Conservation (phyloP, 2,329 filamentous ascomycete genomes). For the Cordyceps javanica region DNA sequence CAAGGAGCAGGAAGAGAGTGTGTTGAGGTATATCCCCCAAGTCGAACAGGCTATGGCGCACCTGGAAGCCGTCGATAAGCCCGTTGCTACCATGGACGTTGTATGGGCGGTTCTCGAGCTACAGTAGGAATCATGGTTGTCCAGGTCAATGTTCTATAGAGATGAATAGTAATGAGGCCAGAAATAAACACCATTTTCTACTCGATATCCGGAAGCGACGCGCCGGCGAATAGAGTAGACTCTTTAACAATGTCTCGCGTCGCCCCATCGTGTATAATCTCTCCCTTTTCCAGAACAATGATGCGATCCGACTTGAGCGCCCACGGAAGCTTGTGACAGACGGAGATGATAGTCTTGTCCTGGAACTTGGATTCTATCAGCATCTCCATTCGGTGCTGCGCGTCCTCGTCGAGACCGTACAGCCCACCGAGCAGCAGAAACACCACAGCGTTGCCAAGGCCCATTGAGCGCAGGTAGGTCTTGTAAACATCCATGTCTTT, state of each 20-base stretch:
- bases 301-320: conserved; percentile 4
- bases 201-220: not conserved
- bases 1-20: not conserved
- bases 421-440: not conserved
- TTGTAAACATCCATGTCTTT: conserved; percentile 2
- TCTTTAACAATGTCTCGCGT: not conserved
- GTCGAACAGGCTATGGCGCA: not conserved
- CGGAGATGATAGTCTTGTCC: not conserved
- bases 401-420: not conserved
- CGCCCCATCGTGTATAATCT: conserved; percentile 1
- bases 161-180: not conserved
- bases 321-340: conserved; percentile 1
- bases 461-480: not conserved
- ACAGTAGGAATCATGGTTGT: no score
- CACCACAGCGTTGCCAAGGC: not conserved
- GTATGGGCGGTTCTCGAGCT: not conserved
- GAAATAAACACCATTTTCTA: no score
- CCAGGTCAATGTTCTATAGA: no score
- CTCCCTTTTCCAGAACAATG: conserved; percentile 1
- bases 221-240: not conserved
- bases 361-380: not conserved
- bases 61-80: not conserved
- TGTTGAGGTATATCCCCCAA: not conserved
- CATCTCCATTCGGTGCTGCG: not conserved
- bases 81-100: not conserved